A percentile compares a stretch with the other conserved stretches of the same genome.
These are phyloP conservation scores for Paramecium caudatum DNA, from an alignment of 73 alveolate genomes.

Conservation along the genomic window DNA sequence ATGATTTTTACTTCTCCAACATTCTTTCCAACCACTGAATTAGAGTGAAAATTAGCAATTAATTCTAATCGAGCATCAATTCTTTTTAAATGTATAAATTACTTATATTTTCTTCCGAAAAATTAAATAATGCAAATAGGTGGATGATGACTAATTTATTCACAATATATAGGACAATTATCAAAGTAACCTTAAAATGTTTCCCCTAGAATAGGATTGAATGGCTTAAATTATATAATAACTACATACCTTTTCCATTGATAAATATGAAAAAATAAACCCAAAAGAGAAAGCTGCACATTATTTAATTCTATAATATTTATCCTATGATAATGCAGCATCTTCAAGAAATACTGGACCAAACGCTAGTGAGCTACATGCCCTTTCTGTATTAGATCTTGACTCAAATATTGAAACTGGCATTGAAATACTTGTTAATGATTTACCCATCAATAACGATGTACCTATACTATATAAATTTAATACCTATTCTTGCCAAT, in stretches of 20 bases:
- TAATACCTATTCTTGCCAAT: constrained; percentile 80
- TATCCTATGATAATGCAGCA: constrained; percentile 82
- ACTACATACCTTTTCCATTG: constrained; percentile 81
- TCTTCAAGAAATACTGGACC: constrained; percentile 82
- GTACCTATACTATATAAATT: neutral
- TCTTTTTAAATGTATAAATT: neutral
- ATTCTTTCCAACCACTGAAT: constrained; percentile 76
- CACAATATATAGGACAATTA: constrained; percentile 75
- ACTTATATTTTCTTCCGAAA: constrained; percentile 68
- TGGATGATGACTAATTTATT: constrained; percentile 82
- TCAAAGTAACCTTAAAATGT: constrained; percentile 89
- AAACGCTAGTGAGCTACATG: constrained; percentile 75
- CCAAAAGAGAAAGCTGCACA: constrained; percentile 79
- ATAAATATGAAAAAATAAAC: constrained; percentile 56
- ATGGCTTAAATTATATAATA: constrained; percentile 84
- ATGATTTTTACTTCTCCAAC: constrained; percentile 65
- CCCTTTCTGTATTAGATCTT: constrained; percentile 83
- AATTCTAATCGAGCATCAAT: constrained; percentile 73
- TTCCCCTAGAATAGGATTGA: constrained; percentile 94
- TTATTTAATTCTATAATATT: constrained; percentile 79
- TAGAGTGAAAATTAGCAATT: constrained; percentile 75
- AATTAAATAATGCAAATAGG: constrained; percentile 71
- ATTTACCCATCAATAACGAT: constrained; percentile 83
- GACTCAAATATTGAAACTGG: constrained; percentile 89
- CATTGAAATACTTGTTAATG: constrained; percentile 83